Conservation (phyloP, 2,329 filamentous ascomycete species). For the Dendryphion nanum region DNA sequence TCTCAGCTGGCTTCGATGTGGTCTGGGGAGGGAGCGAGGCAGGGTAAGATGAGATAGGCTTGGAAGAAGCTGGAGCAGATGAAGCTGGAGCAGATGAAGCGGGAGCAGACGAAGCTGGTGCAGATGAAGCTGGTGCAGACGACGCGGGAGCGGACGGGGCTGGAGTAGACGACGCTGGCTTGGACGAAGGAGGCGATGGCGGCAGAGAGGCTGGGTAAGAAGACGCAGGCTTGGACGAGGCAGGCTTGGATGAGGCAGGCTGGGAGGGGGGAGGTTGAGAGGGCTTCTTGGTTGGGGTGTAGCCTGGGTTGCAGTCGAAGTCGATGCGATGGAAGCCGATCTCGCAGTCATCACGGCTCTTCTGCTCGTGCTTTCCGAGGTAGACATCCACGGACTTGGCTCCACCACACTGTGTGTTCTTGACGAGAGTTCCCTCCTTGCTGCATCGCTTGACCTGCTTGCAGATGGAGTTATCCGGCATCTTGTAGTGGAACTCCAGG, state of each 20-base stretch:
- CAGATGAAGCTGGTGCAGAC: background rate
- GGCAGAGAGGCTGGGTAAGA: background rate
- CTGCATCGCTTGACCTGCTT: conserved; percentile 72
- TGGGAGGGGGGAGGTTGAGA: conserved; percentile 12
- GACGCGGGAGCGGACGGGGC: background rate
- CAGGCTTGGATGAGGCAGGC: conserved; percentile 13
- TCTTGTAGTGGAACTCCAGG: conserved; percentile 81
- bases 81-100: background rate
- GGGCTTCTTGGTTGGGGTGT: conserved; percentile 12
- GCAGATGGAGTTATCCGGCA: conserved; percentile 80
- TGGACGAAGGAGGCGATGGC: background rate
- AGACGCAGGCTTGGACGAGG: conserved; percentile 4
- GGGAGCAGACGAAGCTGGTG: background rate
- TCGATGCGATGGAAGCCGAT: conserved; percentile 72
- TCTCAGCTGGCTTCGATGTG: background rate
- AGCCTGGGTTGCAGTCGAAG: conserved; percentile 64
- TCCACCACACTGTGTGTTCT: conserved; percentile 90
- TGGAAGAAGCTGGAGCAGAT: background rate
- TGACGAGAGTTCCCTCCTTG: conserved; percentile 64
- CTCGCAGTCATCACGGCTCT: conserved; percentile 59
- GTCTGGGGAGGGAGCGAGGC: background rate
- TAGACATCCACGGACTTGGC: conserved; percentile 76
- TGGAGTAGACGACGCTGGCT: background rate
- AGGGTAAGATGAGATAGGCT: background rate
- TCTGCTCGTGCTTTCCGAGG: conserved; percentile 49